A percentile compares a stretch with the other conserved stretches of the same genome.
Conservation (phyloP, 139 green algal species). For the Chlamydomonas urium region DNA sequence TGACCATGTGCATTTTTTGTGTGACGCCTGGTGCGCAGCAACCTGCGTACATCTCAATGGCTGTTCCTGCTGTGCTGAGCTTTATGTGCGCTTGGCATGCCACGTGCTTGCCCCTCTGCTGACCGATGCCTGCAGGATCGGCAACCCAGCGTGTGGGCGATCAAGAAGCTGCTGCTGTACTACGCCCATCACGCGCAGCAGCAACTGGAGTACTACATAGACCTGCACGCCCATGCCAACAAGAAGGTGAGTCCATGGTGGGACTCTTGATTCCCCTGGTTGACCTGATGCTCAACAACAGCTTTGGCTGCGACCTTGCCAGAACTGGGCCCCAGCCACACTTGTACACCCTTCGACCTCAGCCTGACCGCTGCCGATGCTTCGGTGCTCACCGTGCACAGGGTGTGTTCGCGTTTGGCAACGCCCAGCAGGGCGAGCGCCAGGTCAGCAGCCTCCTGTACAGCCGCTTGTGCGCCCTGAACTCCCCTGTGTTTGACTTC, state of each 20-base stretch:
- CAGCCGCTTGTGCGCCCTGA: neutral
- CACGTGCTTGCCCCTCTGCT: neutral
- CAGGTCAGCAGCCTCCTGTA: constrained; percentile 39
- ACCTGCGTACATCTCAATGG: too few species aligned
- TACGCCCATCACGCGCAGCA: constrained; percentile 25
- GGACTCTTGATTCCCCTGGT: neutral
- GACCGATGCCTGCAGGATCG: constrained; percentile 16
- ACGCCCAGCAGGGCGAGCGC: constrained; percentile 33
- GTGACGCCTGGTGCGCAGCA: too few species aligned
- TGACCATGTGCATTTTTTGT: too few species aligned
- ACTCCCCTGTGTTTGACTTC: constrained; percentile 20
- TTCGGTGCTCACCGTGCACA: too few species aligned
- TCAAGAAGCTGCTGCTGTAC: constrained; percentile 38
- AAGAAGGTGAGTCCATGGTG: constrained; percentile 31
- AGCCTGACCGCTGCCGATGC: neutral
- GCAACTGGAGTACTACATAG: constrained; percentile 48
- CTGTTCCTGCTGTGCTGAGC: too few species aligned
- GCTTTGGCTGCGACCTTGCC: too few species aligned
- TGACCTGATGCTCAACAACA: neutral
- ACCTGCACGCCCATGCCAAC: constrained; percentile 65
- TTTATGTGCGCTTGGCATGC: too few species aligned
- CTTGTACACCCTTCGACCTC: neutral
- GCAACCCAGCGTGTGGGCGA: constrained; percentile 47
- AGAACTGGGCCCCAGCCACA: too few species aligned
- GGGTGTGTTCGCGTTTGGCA: constrained; percentile 57